phyloP scores from a whole-genome alignment of 2,329 filamentous ascomycete genomes.

The Colletotrichum agaves region DNA sequence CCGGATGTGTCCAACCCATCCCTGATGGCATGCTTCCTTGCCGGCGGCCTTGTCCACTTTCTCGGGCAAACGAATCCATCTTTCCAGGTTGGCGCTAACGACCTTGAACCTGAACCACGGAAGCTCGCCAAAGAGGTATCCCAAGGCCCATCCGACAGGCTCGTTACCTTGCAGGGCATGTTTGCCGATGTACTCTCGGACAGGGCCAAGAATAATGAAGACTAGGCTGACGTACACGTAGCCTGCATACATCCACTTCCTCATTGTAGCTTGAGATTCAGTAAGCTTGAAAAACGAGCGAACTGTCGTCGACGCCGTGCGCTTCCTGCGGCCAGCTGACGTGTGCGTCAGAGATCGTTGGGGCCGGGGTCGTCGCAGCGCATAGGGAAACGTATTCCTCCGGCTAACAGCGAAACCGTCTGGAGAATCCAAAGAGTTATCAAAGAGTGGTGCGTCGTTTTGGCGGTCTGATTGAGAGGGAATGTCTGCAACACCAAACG shows the following conservation, averaged over 20 bases:
- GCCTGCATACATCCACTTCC: slow-evolving; percentile 86
- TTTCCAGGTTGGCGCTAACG: slow-evolving; percentile 72
- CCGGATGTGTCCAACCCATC: slow-evolving; percentile 75
- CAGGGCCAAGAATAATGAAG: slow-evolving; percentile 73
- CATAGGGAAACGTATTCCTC: slow-evolving; percentile 65
- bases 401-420: slow-evolving; percentile 43
- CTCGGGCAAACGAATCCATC: slow-evolving; percentile 79
- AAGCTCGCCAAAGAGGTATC: slow-evolving; percentile 87
- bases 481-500: slow-evolving; percentile 41
- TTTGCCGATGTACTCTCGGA: slow-evolving; percentile 75
- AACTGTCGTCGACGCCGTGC: slow-evolving; percentile 71
- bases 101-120: slow-evolving; percentile 77
- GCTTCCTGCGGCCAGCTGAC: slow-evolving; percentile 72
- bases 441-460: background rate
- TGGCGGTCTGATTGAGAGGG: slow-evolving; percentile 15
- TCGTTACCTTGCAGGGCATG: slow-evolving; percentile 78
- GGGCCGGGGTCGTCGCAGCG: slow-evolving; percentile 43
- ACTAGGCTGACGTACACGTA: slow-evolving; percentile 80
- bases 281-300: slow-evolving; percentile 85
- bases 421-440: slow-evolving; percentile 38
- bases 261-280: slow-evolving; percentile 75
- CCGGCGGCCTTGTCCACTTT: slow-evolving; percentile 43
- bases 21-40: slow-evolving; percentile 57
- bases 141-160: slow-evolving; percentile 91
- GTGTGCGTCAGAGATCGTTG: slow-evolving; percentile 62